Base-by-base conservation (phyloP, 768 basidiomycete genomes). In the Phaffia australis region DNA sequence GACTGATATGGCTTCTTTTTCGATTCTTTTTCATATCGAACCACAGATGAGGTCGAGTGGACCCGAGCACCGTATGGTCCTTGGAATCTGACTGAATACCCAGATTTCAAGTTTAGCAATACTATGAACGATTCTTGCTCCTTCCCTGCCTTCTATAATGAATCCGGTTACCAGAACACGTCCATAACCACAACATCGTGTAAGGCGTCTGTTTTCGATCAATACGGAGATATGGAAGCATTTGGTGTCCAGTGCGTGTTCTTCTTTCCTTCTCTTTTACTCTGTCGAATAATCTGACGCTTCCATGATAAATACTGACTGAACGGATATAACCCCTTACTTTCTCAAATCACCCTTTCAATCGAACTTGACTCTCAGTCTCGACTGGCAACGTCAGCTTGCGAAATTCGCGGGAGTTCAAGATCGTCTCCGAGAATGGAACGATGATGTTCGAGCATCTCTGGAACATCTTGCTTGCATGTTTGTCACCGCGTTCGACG, bases 401-500 rank as follows among this genome's bases (percentile, higher is more conserved):
- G 83, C 89, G 71, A 95, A 95, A 74, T 94, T 94, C 76, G 90
- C 92, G 46, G 91, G 89, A 65, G 92, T 94, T 5, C 92, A 95
- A 74, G 92, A 95, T 75, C 88, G 92, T 81, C 83, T 94, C 46
- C 83, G 91, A 55, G 92, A 95, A 79, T 95, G 92, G 91, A 83
- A 84, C 29, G 83, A 88, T 0, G 73, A 79, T 0, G 89, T 92
- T 58, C 84, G 80, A 15, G 87, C 18, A 86, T 76, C 83, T 95
- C 62, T 79, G 84, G 69, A 78, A 79, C 49, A 91, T 92, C 74
- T 81, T 11, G 35, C 87, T 1, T 94, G 92, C 79, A 81, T 95
- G 81, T 82, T 84, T 32, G 87, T 94, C 77, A 83, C 83, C 49
- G 87, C 91, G 0, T 83, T 94, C 57, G 92, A 94, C 73, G 80